phyloP scores from a whole-genome alignment of 371 early-diverging fungal species.

The Mortierella sp. region DNA sequence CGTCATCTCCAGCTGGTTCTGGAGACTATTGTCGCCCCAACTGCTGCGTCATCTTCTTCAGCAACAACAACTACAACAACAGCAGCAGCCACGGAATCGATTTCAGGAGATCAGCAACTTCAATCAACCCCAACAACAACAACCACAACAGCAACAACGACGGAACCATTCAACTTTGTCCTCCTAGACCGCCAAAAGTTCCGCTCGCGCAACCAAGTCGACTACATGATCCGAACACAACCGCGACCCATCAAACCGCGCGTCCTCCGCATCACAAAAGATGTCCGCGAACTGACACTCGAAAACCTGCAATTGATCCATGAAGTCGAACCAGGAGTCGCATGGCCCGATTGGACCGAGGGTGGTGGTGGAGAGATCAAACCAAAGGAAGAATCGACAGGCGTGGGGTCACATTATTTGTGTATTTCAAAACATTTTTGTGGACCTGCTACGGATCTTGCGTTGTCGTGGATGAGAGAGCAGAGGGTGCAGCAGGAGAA shows the following conservation, averaged over 20 bases:
- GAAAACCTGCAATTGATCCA: conserved; percentile 45
- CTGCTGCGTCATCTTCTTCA: neutral
- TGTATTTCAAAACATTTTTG: conserved; percentile 56
- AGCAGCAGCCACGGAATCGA: neutral
- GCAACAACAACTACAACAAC: neutral
- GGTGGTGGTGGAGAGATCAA: conserved; percentile 30
- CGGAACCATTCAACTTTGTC: conserved; percentile 47
- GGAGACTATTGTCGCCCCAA: conserved; percentile 22
- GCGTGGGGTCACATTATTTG: conserved; percentile 37
- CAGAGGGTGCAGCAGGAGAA: conserved; percentile 13
- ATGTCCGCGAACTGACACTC: conserved; percentile 38
- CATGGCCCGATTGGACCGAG: conserved; percentile 41
- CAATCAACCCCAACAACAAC: neutral
- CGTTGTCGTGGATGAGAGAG: conserved; percentile 34
- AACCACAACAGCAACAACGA: neutral
- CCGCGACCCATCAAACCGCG: conserved; percentile 48
- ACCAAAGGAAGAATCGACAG: conserved; percentile 21
- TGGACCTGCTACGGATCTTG: conserved; percentile 49
- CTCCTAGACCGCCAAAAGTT: conserved; percentile 53
- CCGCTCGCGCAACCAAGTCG: conserved; percentile 54
- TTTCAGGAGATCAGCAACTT: neutral
- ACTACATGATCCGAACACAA: conserved; percentile 57
- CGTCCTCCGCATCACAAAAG: conserved; percentile 55
- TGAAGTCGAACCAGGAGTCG: conserved; percentile 39
- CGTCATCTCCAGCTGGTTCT: conserved; percentile 49